Conservation (phyloP, 805 yeast genomes). For the Lachancea thermotolerans region DNA sequence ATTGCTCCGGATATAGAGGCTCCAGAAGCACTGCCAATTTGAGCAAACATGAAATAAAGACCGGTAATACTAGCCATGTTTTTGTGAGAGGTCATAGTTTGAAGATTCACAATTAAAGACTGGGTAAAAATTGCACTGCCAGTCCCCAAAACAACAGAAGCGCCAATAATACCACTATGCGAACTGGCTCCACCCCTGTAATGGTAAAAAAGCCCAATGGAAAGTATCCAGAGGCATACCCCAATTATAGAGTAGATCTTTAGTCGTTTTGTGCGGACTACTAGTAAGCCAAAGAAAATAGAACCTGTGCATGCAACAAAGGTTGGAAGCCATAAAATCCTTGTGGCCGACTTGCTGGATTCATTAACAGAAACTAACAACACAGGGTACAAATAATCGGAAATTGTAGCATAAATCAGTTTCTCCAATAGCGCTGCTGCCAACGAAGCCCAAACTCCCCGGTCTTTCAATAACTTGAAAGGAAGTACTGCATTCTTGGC, state of each 20-base stretch:
- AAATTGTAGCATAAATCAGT: slow-evolving; percentile 41
- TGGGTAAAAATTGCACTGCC: slow-evolving; percentile 75
- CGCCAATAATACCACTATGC: slow-evolving; percentile 55
- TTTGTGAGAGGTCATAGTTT: slow-evolving; percentile 53
- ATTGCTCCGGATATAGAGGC: slow-evolving; percentile 60
- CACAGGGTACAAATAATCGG: slow-evolving; percentile 57
- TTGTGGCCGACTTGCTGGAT: slow-evolving; percentile 50
- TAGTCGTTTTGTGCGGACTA: slow-evolving; percentile 27
- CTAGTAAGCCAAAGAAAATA: slow-evolving; percentile 41
- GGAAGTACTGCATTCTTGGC: slow-evolving; percentile 51
- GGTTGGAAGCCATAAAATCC: slow-evolving; percentile 55
- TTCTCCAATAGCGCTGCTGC: slow-evolving; percentile 48
- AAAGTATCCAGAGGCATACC: slow-evolving; percentile 46
- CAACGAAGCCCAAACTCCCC: slow-evolving; percentile 69
- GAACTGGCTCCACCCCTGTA: slow-evolving; percentile 46
- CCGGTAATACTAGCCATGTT: slow-evolving; percentile 57
- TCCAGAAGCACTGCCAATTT: slow-evolving; percentile 60
- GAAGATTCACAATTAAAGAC: slow-evolving; percentile 53
- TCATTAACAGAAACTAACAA: slow-evolving; percentile 52
- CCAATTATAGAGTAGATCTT: slow-evolving; percentile 59
- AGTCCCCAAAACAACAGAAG: slow-evolving; percentile 58
- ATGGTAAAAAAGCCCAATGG: slow-evolving; percentile 52
- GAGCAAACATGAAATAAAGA: slow-evolving; percentile 48
- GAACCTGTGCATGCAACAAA: slow-evolving; percentile 57
- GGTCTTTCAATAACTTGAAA: slow-evolving; percentile 43